Base-by-base conservation (phyloP, 495 filamentous ascomycete species). In the Neurospora sp. region DNA sequence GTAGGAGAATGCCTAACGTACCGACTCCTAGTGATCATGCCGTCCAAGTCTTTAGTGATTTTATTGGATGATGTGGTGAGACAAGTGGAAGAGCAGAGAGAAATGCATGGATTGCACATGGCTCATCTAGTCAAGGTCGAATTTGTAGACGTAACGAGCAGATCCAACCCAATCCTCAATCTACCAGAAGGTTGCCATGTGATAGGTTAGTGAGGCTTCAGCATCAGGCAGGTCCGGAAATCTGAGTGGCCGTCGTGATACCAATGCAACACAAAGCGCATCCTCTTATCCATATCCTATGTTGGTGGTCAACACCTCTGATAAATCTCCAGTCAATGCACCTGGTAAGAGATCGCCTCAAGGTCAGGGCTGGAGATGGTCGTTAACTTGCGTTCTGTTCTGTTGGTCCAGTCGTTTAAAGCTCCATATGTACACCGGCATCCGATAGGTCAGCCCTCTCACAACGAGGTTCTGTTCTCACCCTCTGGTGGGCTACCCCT, bases 351-450 rank as follows among this genome's bases (percentile, higher is more conserved):
- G 8, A 62, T 35, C 8, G 23, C 6, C 27, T 62, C 8, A 27
- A 31, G 8, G 12, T 62, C 54, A 62, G 7, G 12, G 54, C 16
- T 8, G 23, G 7, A 12, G 27, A 66, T 66, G 23, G 54, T 66
- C 54, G 14, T 66, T 66, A 18, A 66, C 27, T 66, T 35, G 54
- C 27, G 54, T 66, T 66, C 54, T 66, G 54, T 66, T 66, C 54
- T 66, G 54, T 66, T 66, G 27, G 23, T 66, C 41, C 74, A 69
- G 71, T 77, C 76, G 69, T 74, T 73, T 77, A 78, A 75, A 75
- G 54, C 62, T 74, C 70, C 74, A 73, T 80, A 78, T 78, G 72
- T 80, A 80, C 78, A 80, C 74, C 37, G 72, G 70, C 76, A 66
- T 73, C 74, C 72, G 73, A 70, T 69, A 48, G 74, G 35, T 77